Evolutionary conservation across 192 early-diverging fungal genomes (phyloP), one percentile per base, ranked within the genome.

Genomic region (Mortierella alpina): DNA sequence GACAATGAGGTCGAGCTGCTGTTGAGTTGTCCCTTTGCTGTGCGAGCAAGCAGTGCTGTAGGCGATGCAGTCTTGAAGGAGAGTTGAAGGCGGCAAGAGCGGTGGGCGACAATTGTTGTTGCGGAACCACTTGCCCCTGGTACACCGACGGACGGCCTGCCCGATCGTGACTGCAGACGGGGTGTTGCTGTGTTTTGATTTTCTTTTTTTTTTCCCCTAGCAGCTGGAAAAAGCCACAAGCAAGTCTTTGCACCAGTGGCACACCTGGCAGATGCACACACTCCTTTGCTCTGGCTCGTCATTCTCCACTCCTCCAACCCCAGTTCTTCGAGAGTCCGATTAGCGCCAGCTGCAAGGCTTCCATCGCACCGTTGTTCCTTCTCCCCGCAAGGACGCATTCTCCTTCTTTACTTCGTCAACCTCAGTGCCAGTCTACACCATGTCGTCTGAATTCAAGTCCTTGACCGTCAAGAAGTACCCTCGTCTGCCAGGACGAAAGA

Each of bases 401-500:
- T 31, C 31, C 31, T 31, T 31, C 31, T 31, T 31, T 31, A 31
- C 31, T 3, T 31, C 31, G 31, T 31, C 13, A 13, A 49, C 7
- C 18, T 20, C 45, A 6, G 18, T 22, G 47, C 47, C 14, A 8
- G 48, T 22, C 41, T n/a, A 42, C 40, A 60, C 39, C 6, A 83
- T 83, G 82, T 83, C 82, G 49, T 68, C 50, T 39, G 87, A 93
- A 63, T 93, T 84, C 72, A 87, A 89, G 77, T 85, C 89, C 61
- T 65, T 88, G 59, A 83, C 87, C 47, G 71, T 85, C 51, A 88
- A 86, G 49, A 90, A 89, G 70, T 85, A 83, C 39, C 84, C 87
- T 53, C 84, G 88, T 59, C 63, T 84, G n/a, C 75, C 85, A 60
- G 85, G 84, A 77, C 84, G 88, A 47, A 80, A 84, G 72, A 84